A percentile compares a stretch with the other conserved stretches of the same genome.
phyloP scores from a whole-genome alignment of 2,329 filamentous ascomycete species.

The Hypoxylon sp. region DNA sequence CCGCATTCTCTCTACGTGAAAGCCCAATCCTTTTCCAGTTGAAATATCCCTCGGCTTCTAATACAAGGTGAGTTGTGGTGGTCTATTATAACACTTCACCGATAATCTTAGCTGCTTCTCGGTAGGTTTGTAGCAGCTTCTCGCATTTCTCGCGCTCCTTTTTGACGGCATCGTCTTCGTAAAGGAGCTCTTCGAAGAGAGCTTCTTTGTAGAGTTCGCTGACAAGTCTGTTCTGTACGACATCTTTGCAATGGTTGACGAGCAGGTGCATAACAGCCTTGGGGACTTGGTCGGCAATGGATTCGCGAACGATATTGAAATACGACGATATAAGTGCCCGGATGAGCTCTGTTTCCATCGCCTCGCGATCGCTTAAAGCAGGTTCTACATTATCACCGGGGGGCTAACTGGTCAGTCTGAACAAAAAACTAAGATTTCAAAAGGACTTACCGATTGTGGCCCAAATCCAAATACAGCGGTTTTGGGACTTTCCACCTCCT shows the following conservation, averaged over 20 bases:
- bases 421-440: slow-evolving; percentile 24
- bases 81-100: slow-evolving; percentile 84
- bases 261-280: slow-evolving; percentile 99
- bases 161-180: slow-evolving; percentile 98
- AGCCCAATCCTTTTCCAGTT: slow-evolving; percentile 29
- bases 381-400: slow-evolving; percentile 78
- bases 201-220: slow-evolving; percentile 94
- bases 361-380: slow-evolving; percentile 93
- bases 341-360: slow-evolving; percentile 97
- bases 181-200: slow-evolving; percentile 91
- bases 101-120: slow-evolving; percentile 97
- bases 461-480: slow-evolving; percentile 59
- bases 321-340: slow-evolving; percentile 96
- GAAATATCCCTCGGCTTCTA: slow-evolving; percentile 32
- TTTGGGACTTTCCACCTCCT: slow-evolving; percentile 56
- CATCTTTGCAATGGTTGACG: slow-evolving; percentile 98
- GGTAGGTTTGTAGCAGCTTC: slow-evolving; percentile 93
- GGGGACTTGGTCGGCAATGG: slow-evolving; percentile 97
- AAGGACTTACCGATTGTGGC: slow-evolving; percentile 70
- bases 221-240: slow-evolving; percentile 95
- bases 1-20: slow-evolving; percentile 33
- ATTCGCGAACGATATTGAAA: slow-evolving; percentile 98
- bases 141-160: slow-evolving; percentile 99
- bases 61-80: slow-evolving; percentile 29
- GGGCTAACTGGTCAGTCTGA: slow-evolving; percentile 35